A percentile compares a stretch with the other conserved stretches of the same genome.
Evolutionary conservation across 306 rosid genomes (phyloP).

Genomic region (Purshia tridentata): DNA sequence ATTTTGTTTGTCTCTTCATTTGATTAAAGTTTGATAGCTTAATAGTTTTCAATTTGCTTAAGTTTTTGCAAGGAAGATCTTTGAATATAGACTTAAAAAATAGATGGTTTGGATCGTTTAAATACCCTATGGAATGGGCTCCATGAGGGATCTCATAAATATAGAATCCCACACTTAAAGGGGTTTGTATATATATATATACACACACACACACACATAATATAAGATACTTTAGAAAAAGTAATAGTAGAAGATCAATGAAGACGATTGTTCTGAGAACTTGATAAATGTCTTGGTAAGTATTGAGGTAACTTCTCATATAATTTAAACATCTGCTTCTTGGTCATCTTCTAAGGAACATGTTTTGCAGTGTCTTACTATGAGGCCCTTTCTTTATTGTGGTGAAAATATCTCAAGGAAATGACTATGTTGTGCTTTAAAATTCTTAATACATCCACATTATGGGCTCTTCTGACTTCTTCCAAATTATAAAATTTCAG

Average conservation of each 20-base stretch:
- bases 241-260: neutral
- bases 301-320: neutral
- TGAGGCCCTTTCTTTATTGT: neutral
- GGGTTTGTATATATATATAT: too few relatives aligned
- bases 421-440: neutral
- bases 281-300: neutral
- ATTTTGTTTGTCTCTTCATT: too few relatives aligned
- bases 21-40: too few relatives aligned
- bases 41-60: too few relatives aligned
- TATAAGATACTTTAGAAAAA: too few relatives aligned
- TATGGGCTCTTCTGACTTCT: neutral
- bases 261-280: neutral
- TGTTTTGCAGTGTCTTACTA: neutral
- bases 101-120: too few relatives aligned
- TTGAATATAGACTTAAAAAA: too few relatives aligned
- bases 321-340: neutral
- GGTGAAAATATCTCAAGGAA: constrained; percentile 4
- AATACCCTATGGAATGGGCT: too few relatives aligned
- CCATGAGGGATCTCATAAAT: too few relatives aligned
- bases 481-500: constrained; percentile 40
- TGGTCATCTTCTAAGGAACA: neutral
- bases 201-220: too few relatives aligned
- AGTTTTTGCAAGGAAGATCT: too few relatives aligned
- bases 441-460: constrained; percentile 1
- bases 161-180: too few relatives aligned